Conservation (phyloP, 129 eudicot species). For the Oenanthe sinensis region DNA sequence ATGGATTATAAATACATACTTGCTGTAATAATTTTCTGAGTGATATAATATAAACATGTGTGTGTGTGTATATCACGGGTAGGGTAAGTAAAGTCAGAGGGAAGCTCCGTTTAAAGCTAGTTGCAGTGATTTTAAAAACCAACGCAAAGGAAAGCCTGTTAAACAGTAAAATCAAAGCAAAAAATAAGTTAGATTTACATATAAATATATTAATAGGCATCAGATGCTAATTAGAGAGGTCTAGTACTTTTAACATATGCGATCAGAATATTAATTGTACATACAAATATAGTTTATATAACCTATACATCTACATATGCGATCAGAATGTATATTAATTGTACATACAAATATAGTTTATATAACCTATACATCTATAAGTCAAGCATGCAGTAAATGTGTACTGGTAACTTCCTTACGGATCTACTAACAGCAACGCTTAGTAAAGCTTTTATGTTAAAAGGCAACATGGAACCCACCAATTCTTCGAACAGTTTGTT, state of each 20-base stretch:
- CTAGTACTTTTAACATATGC: neutral
- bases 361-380: neutral
- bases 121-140: slow-evolving; percentile 31
- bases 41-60: too few species aligned
- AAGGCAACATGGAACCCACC: neutral
- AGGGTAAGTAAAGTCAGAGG: slow-evolving; percentile 12
- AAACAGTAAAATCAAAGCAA: neutral
- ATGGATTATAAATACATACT: too few species aligned
- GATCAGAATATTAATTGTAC: neutral
- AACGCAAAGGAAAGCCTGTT: slow-evolving; percentile 31
- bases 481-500: neutral
- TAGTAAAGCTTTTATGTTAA: neutral
- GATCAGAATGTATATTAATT: too few species aligned
- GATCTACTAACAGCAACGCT: neutral
- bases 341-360: too few species aligned
- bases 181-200: too few species aligned
- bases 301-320: too few species aligned
- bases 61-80: neutral
- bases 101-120: slow-evolving; percentile 15
- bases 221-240: neutral
- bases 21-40: too few species aligned
- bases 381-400: neutral
- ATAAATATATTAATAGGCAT: neutral
- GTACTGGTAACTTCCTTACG: neutral
- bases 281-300: neutral